These are phyloP conservation scores for Geotrichum klebahnii DNA, from an alignment of 1,139 yeast genomes.

Conservation along the genomic window DNA sequence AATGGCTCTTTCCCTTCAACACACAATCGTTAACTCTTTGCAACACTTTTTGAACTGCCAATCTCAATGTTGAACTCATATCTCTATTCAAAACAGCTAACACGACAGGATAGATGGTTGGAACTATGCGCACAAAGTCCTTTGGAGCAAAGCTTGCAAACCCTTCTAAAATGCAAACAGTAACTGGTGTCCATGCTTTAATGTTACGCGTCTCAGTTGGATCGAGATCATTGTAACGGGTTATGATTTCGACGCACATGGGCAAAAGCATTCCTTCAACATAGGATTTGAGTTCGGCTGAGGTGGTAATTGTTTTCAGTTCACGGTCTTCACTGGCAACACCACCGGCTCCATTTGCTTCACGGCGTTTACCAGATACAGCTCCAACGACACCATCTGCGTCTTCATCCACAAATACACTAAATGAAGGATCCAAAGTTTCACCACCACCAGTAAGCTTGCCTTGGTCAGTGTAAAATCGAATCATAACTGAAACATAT, in stretches of 20 bases:
- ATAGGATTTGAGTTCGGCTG: conserved; percentile 17
- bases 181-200: conserved; percentile 86
- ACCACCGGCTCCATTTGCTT: background rate
- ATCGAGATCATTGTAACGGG: conserved; percentile 67
- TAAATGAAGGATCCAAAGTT: background rate
- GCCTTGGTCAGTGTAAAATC: conserved; percentile 69
- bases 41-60: conserved; percentile 39
- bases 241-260: conserved; percentile 64
- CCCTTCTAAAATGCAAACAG: conserved; percentile 80
- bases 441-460: conserved; percentile 23
- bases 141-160: conserved; percentile 69
- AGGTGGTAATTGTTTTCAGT: conserved; percentile 2
- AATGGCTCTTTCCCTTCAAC: conserved; percentile 14
- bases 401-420: conserved; percentile 16
- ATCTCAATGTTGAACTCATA: conserved; percentile 64
- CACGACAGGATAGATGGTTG: conserved; percentile 57
- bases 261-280: conserved; percentile 44
- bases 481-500: conserved; percentile 73
- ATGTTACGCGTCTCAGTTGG: conserved; percentile 71
- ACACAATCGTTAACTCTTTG: conserved; percentile 17
- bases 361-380: background rate
- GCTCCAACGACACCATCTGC: conserved; percentile 19
- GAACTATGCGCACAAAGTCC: conserved; percentile 50
- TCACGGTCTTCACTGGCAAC: background rate
- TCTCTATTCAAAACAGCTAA: conserved; percentile 64